Evolutionary conservation across 257 asterid genomes (phyloP), one percentile per base, ranked within the genome.

Genomic region (Nyctanthes arbortristis): DNA sequence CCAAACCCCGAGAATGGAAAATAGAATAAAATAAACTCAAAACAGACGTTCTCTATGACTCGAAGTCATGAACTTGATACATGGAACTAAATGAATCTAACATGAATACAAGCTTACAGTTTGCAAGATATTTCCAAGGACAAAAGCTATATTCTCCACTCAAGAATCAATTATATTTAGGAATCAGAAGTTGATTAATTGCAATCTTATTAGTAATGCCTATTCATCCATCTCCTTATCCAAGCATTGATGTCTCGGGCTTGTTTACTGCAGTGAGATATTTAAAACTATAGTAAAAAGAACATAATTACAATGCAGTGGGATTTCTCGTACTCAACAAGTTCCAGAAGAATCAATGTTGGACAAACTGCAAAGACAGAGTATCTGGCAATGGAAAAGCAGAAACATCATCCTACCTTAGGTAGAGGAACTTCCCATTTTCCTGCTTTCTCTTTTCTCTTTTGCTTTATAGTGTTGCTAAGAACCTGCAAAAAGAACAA

Each of bases 381-480:
- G 36, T 8, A 16, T 14, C 16, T 33, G 4, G 12, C 28, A 13
- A 60, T 16, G 27, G 45, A 78, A 14, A 36, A 74, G 34, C 54
- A 4, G 69, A 33, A 28, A 10, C 18, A 58, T 34, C 31, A 16
- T 40, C 68, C 18, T 79, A 93, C 99, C 97, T 94, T 94, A 33
- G 99, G 99, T 29, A 94, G 83, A 74, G 97, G 99, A 66, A 94
- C 99, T 65, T 91, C 97, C 99, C 99, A 94, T 79, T 89, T 91
- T 56, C 99, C 99, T 40, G 99, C 99, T 77, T 86, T 94, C 76
- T 91, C 97, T 75, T 93, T 93, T 78, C 96, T 83, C 85, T 94
- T 94, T 73, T 94, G 99, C 82, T 94, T 94, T 49, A 94, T 82
- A 18, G 97, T 89, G 76, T 94, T 91, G 92, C 97, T 94, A 55